Base-by-base conservation (phyloP, 1,139 yeast species). In the Hyphopichia wangnamkhiaoensis region DNA sequence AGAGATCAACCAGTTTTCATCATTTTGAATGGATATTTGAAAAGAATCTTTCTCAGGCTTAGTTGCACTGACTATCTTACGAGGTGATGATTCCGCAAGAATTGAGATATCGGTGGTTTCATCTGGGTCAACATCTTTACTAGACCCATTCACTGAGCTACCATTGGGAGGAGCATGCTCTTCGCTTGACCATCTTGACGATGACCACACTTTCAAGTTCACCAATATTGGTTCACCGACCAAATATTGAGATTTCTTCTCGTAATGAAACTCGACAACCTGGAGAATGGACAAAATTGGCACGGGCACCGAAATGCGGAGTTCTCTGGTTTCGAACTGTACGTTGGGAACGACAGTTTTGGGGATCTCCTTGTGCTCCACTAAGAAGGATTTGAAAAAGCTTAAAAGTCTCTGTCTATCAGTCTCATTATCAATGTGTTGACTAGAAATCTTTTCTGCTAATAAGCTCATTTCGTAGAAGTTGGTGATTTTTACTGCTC, bases 1-100 rank as follows among this genome's bases (percentile, higher is more conserved):
- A 1, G 88, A 78, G 6, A 86, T 60, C 5, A 85, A 61, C 95
- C 95, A 87, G 37, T 74, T 75, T 18, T 71, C 77, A 41, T 71
- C 77, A 33, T 61, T 64, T 18, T 53, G 56, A 10, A 71, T 37
- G 2, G 48, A 43, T 3, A 67, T 37, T 44, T 66, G 73, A 40
- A 65, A 68, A 15, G 31, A 27, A 26, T 53, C 54, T 10, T 34
- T 39, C 6, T 17, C 31, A 9, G 17, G 15, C 4, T 12, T 24
- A 3, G 35, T 19, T 2, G 28, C 21, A 20, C 24, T 28, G 43
- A 34, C n/a, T 34, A 49, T 28, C 41, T 51, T 39, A 37, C 44
- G 29, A 2, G 65, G 56, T 1, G 68, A 58, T 6, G 68, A 58
- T 31, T 53, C 57, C 18, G 71, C 63, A 37, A 65, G 44, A 16